Conservation (phyloP, 2,329 filamentous ascomycete genomes). For the Fusarium beomiforme region DNA sequence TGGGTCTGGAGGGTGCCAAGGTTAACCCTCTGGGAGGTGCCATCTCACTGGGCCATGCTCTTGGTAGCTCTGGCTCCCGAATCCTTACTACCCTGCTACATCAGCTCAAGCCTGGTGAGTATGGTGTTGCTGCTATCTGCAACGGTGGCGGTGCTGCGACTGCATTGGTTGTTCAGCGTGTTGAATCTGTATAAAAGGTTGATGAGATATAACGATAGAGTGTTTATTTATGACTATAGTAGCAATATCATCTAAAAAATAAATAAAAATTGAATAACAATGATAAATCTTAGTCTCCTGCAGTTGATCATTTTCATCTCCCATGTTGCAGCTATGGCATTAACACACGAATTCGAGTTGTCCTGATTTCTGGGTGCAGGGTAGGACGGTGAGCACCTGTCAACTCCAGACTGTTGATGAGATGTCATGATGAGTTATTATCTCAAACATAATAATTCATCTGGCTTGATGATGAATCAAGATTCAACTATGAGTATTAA, state of each 20-base stretch:
- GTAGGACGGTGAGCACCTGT: neutral
- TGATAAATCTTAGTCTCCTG: neutral
- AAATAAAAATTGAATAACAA: neutral
- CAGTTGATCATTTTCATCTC: too few species aligned
- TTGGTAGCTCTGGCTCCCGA: slow-evolving; percentile 92
- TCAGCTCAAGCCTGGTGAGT: slow-evolving; percentile 90
- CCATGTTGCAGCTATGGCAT: neutral
- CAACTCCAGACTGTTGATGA: neutral
- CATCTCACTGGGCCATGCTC: slow-evolving; percentile 89
- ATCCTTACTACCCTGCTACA: slow-evolving; percentile 92
- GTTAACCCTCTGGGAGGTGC: slow-evolving; percentile 92
- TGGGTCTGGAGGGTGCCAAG: slow-evolving; percentile 80
- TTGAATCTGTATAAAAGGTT: slow-evolving; percentile 64
- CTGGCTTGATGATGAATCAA: neutral
- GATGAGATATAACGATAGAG: neutral
- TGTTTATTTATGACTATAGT: neutral
- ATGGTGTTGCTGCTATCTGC: slow-evolving; percentile 95
- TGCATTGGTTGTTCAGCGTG: slow-evolving; percentile 88
- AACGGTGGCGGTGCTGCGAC: slow-evolving; percentile 95
- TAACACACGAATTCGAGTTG: neutral
- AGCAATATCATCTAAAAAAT: neutral
- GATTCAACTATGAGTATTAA: neutral
- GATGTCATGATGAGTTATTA: neutral
- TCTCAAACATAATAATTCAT: neutral
- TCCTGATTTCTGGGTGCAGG: neutral